A percentile compares a stretch with the other conserved stretches of the same genome.
phyloP scores from a whole-genome alignment of 129 eudicot species.

The Lonicera japonica region DNA sequence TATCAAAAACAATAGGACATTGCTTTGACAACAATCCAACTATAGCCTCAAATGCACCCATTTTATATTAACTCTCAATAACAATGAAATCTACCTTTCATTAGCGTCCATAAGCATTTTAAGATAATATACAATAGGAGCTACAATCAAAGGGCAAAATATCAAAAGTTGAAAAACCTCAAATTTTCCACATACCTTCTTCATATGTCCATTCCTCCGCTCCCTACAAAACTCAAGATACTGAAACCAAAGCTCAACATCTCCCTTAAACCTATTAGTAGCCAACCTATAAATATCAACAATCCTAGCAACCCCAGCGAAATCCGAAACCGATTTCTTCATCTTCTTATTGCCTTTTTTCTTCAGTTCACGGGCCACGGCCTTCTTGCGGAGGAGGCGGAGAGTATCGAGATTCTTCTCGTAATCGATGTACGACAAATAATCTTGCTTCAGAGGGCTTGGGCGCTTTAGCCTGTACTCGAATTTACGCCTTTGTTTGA shows the following conservation, averaged over 20 bases:
- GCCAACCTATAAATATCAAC: conserved; percentile 65
- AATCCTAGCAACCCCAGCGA: conserved; percentile 57
- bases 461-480: conserved; percentile 83
- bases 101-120: no score
- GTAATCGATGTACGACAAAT: conserved; percentile 62
- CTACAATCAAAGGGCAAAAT: no score
- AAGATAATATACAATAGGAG: no score
- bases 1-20: no score
- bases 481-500: conserved; percentile 75
- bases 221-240: conserved; percentile 72
- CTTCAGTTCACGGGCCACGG: conserved; percentile 20
- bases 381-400: conserved; percentile 48
- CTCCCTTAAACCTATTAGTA: conserved; percentile 79
- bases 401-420: conserved; percentile 59
- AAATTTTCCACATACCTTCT: conserved; percentile 75
- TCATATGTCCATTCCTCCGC: conserved; percentile 60
- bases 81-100: no score
- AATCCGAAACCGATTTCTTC: conserved; percentile 53
- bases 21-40: no score
- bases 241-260: conserved; percentile 79
- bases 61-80: no score
- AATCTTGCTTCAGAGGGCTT: conserved; percentile 69
- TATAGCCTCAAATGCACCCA: no score
- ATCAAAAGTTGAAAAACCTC: no score
- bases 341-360: conserved; percentile 30